Base-by-base conservation (phyloP, 495 filamentous ascomycete species). In the Penicillium salamii region DNA sequence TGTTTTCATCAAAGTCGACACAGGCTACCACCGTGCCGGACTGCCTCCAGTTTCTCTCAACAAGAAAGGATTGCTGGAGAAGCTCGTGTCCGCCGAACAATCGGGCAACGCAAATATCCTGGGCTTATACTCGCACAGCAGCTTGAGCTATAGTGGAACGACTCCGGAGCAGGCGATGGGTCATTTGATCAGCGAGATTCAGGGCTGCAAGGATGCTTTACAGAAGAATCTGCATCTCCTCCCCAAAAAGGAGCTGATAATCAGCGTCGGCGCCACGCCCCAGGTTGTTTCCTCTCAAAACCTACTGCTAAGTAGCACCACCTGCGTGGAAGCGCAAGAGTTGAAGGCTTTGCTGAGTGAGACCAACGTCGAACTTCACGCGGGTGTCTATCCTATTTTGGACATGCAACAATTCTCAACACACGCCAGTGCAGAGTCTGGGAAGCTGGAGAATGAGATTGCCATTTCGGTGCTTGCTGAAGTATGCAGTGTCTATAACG, bases 351-450 rank as follows among this genome's bases (percentile, higher is more conserved):
- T 69, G 39, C 44, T 62, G 32, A 49, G 37, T 15, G 37, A 68
- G 3, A 46, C 68, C 5, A 46, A 63, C 3, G 61, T 89, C 29
- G 88, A 90, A 54, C 52, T 90, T 0, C 86, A 91, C 70, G 87
- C 87, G 0, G 84, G 86, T 12, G 83, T 85, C 2, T 88, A 88
- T 63, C 81, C 88, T 1, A 72, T 87, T 7, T 77, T 93, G 1
- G 90, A 95, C 62, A 69, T 93, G 56, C 90, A 96, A 63, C 90
- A 95, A 50, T 66, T 93, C 1, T 84, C 88, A 1, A 90, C 89
- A 3, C 81, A 85, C 59, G 82, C 84, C 3, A 56, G 73, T 8
- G 58, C 69, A 45, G 29, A 56, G 9, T 44, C 62, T 0, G 55
- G 63, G 3, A 60, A 80, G 4, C 68, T 71, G 0, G 70, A 74